A percentile compares a stretch with the other conserved stretches of the same genome.
These are phyloP conservation scores for Globisporangium spinosum DNA, from an alignment of 352 stramenopile species.

Conservation along the genomic window DNA sequence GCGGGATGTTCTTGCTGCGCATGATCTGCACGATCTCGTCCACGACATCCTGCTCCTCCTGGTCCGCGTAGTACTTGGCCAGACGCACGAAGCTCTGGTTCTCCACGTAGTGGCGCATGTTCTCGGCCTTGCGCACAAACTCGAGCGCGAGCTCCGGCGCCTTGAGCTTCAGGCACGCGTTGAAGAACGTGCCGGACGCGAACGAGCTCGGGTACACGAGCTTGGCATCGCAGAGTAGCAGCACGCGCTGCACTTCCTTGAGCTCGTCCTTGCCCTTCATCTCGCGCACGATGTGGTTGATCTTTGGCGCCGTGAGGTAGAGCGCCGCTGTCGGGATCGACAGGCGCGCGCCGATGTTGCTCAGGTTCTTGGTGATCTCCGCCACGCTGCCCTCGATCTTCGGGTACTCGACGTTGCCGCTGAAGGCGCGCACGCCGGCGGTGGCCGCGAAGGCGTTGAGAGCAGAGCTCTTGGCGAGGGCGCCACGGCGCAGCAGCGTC, in stretches of 20 bases:
- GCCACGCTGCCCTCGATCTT: constrained; percentile 69
- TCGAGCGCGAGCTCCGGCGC: constrained; percentile 60
- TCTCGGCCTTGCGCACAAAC: constrained; percentile 64
- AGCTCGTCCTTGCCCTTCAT: constrained; percentile 77
- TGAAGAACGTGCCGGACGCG: constrained; percentile 60
- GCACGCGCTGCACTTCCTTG: constrained; percentile 56
- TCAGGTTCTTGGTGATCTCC: constrained; percentile 69
- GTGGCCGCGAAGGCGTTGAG: neutral
- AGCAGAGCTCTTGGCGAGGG: constrained; percentile 2
- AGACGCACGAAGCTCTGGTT: constrained; percentile 77
- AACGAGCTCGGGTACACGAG: constrained; percentile 68
- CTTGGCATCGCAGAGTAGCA: constrained; percentile 78
- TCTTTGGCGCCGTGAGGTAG: constrained; percentile 80
- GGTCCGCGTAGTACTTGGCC: constrained; percentile 54
- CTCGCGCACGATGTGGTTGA: constrained; percentile 79
- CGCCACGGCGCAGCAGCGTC: constrained; percentile 13
- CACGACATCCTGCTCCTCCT: constrained; percentile 52
- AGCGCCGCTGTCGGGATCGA: constrained; percentile 75
- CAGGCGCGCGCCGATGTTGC: constrained; percentile 63
- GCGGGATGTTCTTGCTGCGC: constrained; percentile 34
- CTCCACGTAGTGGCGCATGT: constrained; percentile 72
- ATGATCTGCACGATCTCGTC: constrained; percentile 61
- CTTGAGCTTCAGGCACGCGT: constrained; percentile 57
- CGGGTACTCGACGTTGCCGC: constrained; percentile 80
- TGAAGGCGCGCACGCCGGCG: constrained; percentile 47